phyloP scores from a whole-genome alignment of 345 rosid species.

The Xanthoceras sorbifolium region DNA sequence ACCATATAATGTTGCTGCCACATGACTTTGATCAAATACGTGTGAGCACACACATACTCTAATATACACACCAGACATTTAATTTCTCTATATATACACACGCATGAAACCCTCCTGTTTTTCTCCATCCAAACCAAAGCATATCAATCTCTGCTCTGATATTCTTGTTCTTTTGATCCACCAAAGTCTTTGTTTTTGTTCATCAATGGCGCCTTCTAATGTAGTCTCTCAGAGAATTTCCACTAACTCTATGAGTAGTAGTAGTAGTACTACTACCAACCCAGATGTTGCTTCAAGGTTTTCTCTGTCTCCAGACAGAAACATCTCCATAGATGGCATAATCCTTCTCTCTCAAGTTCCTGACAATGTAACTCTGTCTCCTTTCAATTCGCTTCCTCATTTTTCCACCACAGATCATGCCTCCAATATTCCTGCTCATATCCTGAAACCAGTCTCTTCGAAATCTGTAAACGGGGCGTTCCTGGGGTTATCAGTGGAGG shows the following conservation, averaged over 20 bases:
- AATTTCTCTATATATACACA: neutral
- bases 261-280: neutral
- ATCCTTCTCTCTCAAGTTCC: constrained; percentile 37
- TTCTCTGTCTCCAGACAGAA: constrained; percentile 10
- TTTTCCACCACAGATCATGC: constrained; percentile 4
- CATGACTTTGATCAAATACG: neutral
- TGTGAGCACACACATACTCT: neutral
- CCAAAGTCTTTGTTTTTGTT: constrained; percentile 4
- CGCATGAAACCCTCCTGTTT: neutral
- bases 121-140: neutral
- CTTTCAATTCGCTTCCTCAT: constrained; percentile 26
- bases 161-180: neutral
- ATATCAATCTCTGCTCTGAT: neutral
- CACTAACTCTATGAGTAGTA: neutral
- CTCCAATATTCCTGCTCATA: constrained; percentile 22
- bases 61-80: neutral
- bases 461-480: constrained; percentile 31
- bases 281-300: neutral
- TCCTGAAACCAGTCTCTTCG: constrained; percentile 23
- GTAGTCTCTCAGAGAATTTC: neutral
- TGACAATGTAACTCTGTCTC: constrained; percentile 27
- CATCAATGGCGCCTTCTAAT: constrained; percentile 6
- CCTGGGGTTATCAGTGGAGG: constrained; percentile 30
- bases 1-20: too few relatives aligned
- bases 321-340: constrained; percentile 25